phyloP scores from a whole-genome alignment of 2,329 filamentous ascomycete species.

The Polychaeton citri region DNA sequence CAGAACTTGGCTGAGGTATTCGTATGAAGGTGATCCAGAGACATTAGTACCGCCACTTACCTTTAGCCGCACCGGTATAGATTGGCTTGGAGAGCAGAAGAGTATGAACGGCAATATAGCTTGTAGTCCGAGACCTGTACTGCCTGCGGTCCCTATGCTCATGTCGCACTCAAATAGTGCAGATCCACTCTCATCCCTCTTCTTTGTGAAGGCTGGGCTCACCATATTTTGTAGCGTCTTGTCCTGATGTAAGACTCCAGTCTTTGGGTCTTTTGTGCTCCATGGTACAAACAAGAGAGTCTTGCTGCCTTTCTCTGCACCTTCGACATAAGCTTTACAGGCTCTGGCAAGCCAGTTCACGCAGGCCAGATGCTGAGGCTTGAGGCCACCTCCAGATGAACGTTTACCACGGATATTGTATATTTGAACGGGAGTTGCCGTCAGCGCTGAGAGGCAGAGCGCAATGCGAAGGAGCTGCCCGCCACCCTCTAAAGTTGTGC shows the following conservation, averaged over 20 bases:
- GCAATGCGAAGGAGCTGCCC: conserved; percentile 48
- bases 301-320: conserved; percentile 29
- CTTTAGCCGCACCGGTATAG: conserved; percentile 21
- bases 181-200: conserved; percentile 4
- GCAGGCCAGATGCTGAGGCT: conserved; percentile 43
- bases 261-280: neutral
- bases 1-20: conserved; percentile 44
- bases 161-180: conserved; percentile 25
- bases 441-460: conserved; percentile 41
- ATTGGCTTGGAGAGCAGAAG: conserved; percentile 20
- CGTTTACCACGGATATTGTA: conserved; percentile 41
- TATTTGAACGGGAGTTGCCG: conserved; percentile 36
- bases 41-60: conserved; percentile 48
- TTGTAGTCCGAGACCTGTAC: conserved; percentile 43
- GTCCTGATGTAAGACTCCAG: conserved; percentile 1
- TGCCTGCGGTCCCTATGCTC: conserved; percentile 36
- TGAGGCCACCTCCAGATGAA: conserved; percentile 39
- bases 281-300: conserved; percentile 27
- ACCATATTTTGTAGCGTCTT: neutral
- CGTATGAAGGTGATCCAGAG: conserved; percentile 39
- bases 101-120: conserved; percentile 46
- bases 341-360: conserved; percentile 39
- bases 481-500: conserved; percentile 47
- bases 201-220: conserved; percentile 9
- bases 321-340: conserved; percentile 30